Evolutionary conservation across 2,329 filamentous ascomycete genomes (phyloP), one percentile per base, ranked within the genome.

Genomic region (Camillea tinctor): DNA sequence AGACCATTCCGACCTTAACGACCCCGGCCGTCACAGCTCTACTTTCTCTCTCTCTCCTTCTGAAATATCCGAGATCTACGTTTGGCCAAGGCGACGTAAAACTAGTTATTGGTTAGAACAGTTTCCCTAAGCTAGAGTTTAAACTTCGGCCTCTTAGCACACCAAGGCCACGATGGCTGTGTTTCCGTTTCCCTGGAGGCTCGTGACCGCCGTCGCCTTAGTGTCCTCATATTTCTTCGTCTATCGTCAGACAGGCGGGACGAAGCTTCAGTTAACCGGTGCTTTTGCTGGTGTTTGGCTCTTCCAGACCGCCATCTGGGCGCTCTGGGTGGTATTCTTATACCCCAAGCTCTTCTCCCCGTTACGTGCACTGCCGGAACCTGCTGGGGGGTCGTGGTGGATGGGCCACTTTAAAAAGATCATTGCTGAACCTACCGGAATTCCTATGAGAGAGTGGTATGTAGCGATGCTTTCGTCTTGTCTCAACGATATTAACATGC

Each of bases 291-390:
- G 62, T 13, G 60, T 73, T 24, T 83, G 75, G 74, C 5, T 72
- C 2, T 53, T 74, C 3, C 74, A 78, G 61, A 60, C 75, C 20
- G 36, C 75, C 8, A 40, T 65, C 3, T 81, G 74, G 70, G 69
- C 50, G 17, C 15, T 77, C n/a, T 85, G 78, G 75, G 65, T 64
- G 1, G 66, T 80, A 21, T 71, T 83, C 49, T 68, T 84, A 30
- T 84, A 80, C 65, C 82, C 82, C 17, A 76, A 77, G 24, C 70
- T 77, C 64, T 75, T 83, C 64, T 85, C 83, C 20, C 80, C 81
- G 2, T 71, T 85, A 58, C 74, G 79, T 17, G 73, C 76, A 54
- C 71, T 85, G 5, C 83, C 83, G 2, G 76, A 77, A 50, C 80
- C 81, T 0, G 62, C 67, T 1, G 74, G 72, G 19, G 75, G 73